Evolutionary conservation across 805 yeast genomes (phyloP).

Genomic region (Yarrowia sp.): DNA sequence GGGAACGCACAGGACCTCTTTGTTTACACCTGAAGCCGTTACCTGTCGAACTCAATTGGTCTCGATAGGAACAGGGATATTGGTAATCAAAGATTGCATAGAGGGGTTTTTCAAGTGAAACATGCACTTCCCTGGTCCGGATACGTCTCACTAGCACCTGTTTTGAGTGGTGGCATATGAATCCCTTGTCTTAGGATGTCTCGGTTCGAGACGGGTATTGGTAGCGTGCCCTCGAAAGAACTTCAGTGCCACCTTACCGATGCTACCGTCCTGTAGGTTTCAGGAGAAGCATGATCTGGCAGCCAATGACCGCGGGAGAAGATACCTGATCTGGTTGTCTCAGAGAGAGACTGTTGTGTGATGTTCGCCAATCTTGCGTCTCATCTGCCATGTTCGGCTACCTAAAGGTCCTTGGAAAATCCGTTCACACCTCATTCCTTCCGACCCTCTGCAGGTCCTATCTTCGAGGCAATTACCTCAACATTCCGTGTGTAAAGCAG

Average conservation of each 20-base stretch:
- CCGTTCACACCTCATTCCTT: not conserved
- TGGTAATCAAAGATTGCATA: not conserved
- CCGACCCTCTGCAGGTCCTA: conserved; percentile 6
- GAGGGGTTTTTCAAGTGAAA: not conserved
- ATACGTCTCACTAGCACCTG: not conserved
- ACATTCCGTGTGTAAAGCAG: conserved; percentile 8
- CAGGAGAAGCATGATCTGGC: conserved; percentile 8
- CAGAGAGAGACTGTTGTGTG: not conserved
- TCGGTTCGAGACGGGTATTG: not conserved
- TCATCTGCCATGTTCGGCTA: not conserved
- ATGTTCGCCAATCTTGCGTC: not conserved
- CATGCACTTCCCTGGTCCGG: not conserved
- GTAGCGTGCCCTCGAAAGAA: not conserved
- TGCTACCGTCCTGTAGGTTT: conserved; percentile 3
- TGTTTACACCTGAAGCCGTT: conserved; percentile 12
- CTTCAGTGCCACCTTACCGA: not conserved
- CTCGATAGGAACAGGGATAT: not conserved
- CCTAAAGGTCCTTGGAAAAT: conserved; percentile 2
- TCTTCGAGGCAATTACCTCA: conserved; percentile 15
- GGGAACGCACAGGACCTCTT: not conserved
- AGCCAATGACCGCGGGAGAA: not conserved
- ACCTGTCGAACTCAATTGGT: not conserved
- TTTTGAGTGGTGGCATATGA: not conserved
- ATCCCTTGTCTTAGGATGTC: not conserved
- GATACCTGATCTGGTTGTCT: not conserved